Percentiles rank a stretch among this genome's conserved stretches.
Evolutionary conservation across 257 asterid species (phyloP).

Genomic region (Datura wrightii): DNA sequence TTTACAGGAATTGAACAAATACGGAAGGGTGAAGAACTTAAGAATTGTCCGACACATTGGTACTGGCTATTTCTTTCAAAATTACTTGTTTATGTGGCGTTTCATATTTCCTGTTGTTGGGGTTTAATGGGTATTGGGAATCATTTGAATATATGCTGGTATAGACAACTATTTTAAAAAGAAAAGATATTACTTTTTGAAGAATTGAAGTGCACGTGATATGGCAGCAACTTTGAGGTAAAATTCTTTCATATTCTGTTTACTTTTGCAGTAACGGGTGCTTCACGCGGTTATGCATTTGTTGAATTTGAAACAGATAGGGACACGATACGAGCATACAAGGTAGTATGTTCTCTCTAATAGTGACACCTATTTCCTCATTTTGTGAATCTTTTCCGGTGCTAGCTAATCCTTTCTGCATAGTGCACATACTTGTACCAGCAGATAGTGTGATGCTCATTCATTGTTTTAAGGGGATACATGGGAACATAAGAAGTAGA

Average conservation of each 20-base stretch:
- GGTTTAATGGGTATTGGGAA: background rate
- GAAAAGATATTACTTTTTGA: background rate
- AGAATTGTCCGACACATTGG: slow-evolving; percentile 83
- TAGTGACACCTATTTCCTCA: slow-evolving; percentile 20
- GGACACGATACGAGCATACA: slow-evolving; percentile 89
- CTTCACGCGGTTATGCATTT: slow-evolving; percentile 93
- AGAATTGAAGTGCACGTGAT: background rate
- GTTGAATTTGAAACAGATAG: slow-evolving; percentile 89
- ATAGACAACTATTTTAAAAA: background rate
- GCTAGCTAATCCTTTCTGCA: background rate
- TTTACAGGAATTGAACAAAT: slow-evolving; percentile 77
- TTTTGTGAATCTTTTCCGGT: background rate
- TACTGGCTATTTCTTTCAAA: background rate
- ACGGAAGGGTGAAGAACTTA: slow-evolving; percentile 82
- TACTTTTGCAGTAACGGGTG: slow-evolving; percentile 79
- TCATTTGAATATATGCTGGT: background rate
- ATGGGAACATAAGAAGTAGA: background rate
- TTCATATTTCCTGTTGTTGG: background rate
- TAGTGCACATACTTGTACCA: background rate
- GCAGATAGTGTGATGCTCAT: background rate
- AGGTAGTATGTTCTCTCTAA: slow-evolving; percentile 48
- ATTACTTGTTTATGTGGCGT: background rate
- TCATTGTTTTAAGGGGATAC: background rate
- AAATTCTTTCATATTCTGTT: background rate
- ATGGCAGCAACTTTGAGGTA: slow-evolving; percentile 14